Percentiles rank a stretch among this genome's conserved stretches.
Evolutionary conservation across 805 yeast genomes (phyloP).

Genomic region (Kazachstania africana): DNA sequence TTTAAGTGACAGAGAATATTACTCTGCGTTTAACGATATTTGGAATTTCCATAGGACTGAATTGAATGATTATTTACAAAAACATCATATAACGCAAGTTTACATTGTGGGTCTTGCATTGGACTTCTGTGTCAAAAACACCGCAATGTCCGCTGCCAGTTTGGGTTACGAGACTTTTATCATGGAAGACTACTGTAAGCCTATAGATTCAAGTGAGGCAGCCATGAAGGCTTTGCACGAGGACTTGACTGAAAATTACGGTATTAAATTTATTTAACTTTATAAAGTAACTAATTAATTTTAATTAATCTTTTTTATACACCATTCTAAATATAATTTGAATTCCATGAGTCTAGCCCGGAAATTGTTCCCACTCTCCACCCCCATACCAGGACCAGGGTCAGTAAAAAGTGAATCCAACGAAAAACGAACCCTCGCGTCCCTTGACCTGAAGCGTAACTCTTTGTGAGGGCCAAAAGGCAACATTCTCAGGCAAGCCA

Average conservation of each 20-base stretch:
- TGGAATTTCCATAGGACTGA: constrained; percentile 69
- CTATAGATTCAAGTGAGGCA: constrained; percentile 39
- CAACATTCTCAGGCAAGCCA: too few relatives aligned
- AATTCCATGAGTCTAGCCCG: too few relatives aligned
- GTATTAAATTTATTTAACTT: too few relatives aligned
- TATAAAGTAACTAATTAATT: too few relatives aligned
- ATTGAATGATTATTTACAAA: constrained; percentile 36
- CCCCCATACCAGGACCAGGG: too few relatives aligned
- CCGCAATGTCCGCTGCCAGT: constrained; percentile 57
- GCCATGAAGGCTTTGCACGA: constrained; percentile 9
- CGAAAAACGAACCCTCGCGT: too few relatives aligned
- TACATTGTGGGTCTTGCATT: constrained; percentile 73
- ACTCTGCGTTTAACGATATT: constrained; percentile 74
- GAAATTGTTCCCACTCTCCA: too few relatives aligned
- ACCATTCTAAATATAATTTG: background rate
- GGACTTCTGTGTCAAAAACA: constrained; percentile 74
- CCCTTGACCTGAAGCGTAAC: too few relatives aligned
- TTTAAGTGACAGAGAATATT: constrained; percentile 64
- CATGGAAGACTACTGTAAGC: constrained; percentile 40
- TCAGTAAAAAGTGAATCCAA: too few relatives aligned
- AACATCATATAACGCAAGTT: constrained; percentile 43
- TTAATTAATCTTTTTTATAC: background rate
- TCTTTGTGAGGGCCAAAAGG: too few relatives aligned
- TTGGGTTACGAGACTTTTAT: constrained; percentile 58
- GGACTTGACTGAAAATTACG: constrained; percentile 12